Evolutionary conservation across 345 rosid species (phyloP), one percentile per base, ranked within the genome.

Genomic region (Kandelia obovata): DNA sequence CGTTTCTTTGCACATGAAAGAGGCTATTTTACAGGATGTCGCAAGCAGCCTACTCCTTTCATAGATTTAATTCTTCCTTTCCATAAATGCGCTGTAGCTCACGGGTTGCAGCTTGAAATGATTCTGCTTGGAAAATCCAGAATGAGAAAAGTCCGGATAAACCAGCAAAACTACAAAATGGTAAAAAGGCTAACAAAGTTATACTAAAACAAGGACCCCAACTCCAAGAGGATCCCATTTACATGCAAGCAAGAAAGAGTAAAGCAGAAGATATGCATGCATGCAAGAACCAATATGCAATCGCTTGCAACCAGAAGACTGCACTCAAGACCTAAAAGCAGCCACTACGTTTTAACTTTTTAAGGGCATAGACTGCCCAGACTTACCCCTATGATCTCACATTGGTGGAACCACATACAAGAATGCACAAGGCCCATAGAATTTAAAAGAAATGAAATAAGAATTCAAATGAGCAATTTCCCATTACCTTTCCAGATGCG

Each of bases 41-140:
- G 53, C 57, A 20, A 20, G 47, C 34, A 62, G 26, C 60, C 30
- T 5, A 34, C 11, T 66, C 34, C 56, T 27, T 39, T 39, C 46
- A 9, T 39, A 39, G 46, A 39, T 82, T 76, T 61, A 78, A 80
- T 59, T 88, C 92, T 76, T 88, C 96, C 83, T 86, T 89, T 58
- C 96, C 94, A 71, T 91, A 91, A 32, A 91, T 89, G 27, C 96
- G 89, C 65, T 91, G 92, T 71, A 93, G 94, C 81, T 91, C 97
- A 1, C 91, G 80, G n/a, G 92, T 93, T 15, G 98, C 97, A 1
- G 94, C 97, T 83, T 83, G 92, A 76, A 82, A 92, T 43, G 98
- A 92, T 72, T 92, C 96, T 90, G 87, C 8, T 30, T 68, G 3
- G 16, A 58, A 10, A 30, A 51, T 9, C 46, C 16, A 69, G 35